phyloP scores from a whole-genome alignment of 345 rosid species.

The Arabidopsis arenosa region DNA sequence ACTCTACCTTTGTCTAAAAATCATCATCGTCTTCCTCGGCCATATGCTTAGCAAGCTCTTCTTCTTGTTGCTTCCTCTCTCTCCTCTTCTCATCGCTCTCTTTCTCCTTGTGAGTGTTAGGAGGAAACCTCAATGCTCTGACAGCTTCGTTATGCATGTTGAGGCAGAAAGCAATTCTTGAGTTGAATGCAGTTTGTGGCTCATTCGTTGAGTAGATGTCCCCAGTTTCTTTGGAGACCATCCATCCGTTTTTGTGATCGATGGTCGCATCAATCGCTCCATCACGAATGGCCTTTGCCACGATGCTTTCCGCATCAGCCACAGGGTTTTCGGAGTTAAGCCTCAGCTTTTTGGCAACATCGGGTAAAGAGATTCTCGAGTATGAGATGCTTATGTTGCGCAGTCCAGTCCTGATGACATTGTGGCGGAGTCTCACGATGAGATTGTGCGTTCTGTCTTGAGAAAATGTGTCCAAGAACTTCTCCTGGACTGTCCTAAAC shows the following conservation, averaged over 20 bases:
- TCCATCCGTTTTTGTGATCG: slow-evolving; percentile 75
- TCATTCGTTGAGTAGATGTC: slow-evolving; percentile 90
- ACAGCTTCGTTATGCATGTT: slow-evolving; percentile 93
- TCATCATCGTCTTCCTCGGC: slow-evolving; percentile 94
- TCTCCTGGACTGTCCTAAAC: slow-evolving; percentile 75
- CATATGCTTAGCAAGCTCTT: slow-evolving; percentile 91
- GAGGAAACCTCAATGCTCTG: slow-evolving; percentile 76
- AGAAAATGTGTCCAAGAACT: slow-evolving; percentile 68
- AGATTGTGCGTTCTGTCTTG: slow-evolving; percentile 71
- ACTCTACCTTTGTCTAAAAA: slow-evolving; percentile 47
- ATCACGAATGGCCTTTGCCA: slow-evolving; percentile 82
- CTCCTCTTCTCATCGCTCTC: slow-evolving; percentile 92
- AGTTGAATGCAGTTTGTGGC: slow-evolving; percentile 87
- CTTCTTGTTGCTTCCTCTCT: slow-evolving; percentile 86
- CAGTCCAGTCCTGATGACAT: slow-evolving; percentile 86
- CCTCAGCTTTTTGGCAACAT: slow-evolving; percentile 71
- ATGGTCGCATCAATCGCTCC: slow-evolving; percentile 84
- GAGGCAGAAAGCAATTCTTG: slow-evolving; percentile 86
- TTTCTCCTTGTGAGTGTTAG: slow-evolving; percentile 86
- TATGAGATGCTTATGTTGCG: slow-evolving; percentile 81
- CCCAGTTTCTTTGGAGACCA: slow-evolving; percentile 89
- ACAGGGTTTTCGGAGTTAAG: slow-evolving; percentile 70
- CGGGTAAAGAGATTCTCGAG: slow-evolving; percentile 72
- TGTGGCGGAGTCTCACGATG: slow-evolving; percentile 78
- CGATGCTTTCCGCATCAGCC: slow-evolving; percentile 86